These are phyloP conservation scores for Eimeria necatrix DNA, from an alignment of 169 alveolate species.

Conservation along the genomic window DNA sequence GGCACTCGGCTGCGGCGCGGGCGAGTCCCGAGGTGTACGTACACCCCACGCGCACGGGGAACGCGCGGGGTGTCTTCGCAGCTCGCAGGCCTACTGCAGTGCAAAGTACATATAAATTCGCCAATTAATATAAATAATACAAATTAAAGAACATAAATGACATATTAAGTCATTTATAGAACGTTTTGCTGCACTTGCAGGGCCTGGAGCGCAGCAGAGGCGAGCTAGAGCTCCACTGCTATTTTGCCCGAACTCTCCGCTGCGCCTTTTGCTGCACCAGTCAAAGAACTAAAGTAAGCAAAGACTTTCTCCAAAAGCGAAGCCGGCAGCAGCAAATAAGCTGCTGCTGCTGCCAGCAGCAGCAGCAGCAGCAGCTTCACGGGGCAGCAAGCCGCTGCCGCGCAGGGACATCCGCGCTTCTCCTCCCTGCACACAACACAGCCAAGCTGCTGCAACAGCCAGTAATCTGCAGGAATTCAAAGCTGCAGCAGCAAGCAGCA, in stretches of 20 bases:
- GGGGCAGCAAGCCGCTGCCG: neutral
- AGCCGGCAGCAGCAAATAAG: neutral
- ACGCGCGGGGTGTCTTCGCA: no score
- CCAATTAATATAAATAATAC: no score
- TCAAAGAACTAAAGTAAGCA: neutral
- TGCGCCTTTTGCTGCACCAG: neutral
- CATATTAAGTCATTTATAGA: no score
- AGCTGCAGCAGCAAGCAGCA: neutral
- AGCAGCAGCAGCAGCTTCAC: neutral
- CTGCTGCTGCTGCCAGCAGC: neutral
- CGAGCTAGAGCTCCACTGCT: neutral
- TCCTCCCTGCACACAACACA: conserved; percentile 25
- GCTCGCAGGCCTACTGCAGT: no score
- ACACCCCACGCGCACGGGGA: no score
- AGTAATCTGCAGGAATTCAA: neutral
- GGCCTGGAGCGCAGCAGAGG: neutral
- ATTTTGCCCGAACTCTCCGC: neutral
- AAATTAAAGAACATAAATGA: no score
- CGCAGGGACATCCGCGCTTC: conserved; percentile 24
- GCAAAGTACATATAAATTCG: no score
- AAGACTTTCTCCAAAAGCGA: neutral
- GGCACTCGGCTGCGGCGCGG: no score
- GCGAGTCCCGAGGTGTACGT: no score
- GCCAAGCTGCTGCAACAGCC: neutral
- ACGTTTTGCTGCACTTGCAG: neutral